phyloP scores from a whole-genome alignment of 108 stramenopile species.

The Skeletonema potamos region DNA sequence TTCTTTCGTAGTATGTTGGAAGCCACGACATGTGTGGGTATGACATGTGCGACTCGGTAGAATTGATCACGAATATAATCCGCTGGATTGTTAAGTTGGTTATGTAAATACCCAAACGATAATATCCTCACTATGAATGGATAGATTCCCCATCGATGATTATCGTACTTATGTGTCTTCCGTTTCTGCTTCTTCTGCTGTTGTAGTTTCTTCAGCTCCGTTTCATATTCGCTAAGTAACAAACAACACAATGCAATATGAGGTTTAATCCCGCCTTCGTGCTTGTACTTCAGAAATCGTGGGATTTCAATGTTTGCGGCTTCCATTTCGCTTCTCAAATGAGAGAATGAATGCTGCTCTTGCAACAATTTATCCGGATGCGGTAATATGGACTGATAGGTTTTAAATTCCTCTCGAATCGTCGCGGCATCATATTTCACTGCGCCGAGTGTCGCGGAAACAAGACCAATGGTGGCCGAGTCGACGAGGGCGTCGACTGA shows the following conservation, averaged over 20 bases:
- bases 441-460: slow-evolving; percentile 7
- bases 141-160: neutral
- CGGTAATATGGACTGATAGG: slow-evolving; percentile 27
- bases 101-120: slow-evolving; percentile 26
- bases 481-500: slow-evolving; percentile 10
- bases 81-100: slow-evolving; percentile 37
- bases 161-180: neutral
- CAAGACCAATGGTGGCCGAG: neutral
- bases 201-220: neutral
- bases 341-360: slow-evolving; percentile 25
- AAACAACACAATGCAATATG: slow-evolving; percentile 37
- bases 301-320: slow-evolving; percentile 14
- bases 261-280: slow-evolving; percentile 37
- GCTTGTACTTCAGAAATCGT: slow-evolving; percentile 28
- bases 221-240: slow-evolving; percentile 34
- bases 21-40: slow-evolving; percentile 13
- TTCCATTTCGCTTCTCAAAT: slow-evolving; percentile 20
- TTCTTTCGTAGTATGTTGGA: slow-evolving; percentile 32
- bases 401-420: slow-evolving; percentile 37
- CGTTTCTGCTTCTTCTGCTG: neutral
- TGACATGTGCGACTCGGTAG: slow-evolving; percentile 13
- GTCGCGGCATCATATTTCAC: slow-evolving; percentile 28
- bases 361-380: slow-evolving; percentile 35
- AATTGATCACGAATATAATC: slow-evolving; percentile 43
- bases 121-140: slow-evolving; percentile 17